These are phyloP conservation scores for Celoporthe dispersa DNA, from an alignment of 2,329 filamentous ascomycete genomes.

Conservation along the genomic window DNA sequence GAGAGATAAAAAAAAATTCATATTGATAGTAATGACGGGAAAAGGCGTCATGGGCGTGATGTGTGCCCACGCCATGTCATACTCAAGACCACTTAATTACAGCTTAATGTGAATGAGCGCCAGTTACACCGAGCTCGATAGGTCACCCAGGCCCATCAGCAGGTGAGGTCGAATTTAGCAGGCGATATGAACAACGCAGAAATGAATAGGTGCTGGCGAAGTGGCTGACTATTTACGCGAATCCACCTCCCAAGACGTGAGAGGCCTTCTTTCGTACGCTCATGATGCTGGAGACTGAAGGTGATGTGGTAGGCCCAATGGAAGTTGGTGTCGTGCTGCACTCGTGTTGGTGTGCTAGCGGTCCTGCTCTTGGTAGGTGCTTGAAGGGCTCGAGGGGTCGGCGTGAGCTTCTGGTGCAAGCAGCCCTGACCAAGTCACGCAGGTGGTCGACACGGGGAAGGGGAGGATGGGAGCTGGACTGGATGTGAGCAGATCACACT, in stretches of 20 bases:
- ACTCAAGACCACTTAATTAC: neutral
- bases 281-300: neutral
- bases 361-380: neutral
- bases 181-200: neutral
- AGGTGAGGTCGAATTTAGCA: neutral
- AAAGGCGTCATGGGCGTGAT: neutral
- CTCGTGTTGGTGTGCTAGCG: neutral
- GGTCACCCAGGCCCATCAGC: neutral
- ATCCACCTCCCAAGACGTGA: neutral
- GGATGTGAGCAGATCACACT: neutral
- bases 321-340: neutral
- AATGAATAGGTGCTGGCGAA: neutral
- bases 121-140: neutral
- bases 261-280: neutral
- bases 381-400: too few species aligned
- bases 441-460: neutral
- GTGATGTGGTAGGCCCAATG: neutral
- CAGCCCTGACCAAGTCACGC: neutral
- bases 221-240: neutral
- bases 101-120: neutral
- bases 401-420: too few species aligned
- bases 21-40: neutral
- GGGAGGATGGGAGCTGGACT: neutral
- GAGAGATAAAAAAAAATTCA: neutral
- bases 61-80: neutral